Percentiles rank a stretch among this genome's conserved stretches.
Evolutionary conservation across 1,284 basidiomycete species (phyloP).

Genomic region (Marasmius sp.): DNA sequence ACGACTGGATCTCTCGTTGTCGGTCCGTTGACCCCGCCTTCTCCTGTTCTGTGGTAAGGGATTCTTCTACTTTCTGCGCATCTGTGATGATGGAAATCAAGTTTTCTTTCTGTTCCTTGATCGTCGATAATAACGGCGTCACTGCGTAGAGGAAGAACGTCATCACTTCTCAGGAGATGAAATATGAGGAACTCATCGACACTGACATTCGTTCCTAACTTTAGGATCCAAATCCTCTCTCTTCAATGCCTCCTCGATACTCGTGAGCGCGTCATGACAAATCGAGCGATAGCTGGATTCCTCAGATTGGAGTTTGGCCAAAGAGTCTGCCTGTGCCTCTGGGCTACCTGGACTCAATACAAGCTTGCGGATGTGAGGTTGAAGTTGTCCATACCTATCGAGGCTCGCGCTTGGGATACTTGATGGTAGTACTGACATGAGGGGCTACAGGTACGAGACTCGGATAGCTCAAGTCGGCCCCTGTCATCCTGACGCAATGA

Average conservation of each 20-base stretch:
- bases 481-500: no score
- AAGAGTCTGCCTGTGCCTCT: background rate
- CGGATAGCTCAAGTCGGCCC: background rate
- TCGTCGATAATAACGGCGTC: background rate
- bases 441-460: background rate
- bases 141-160: background rate
- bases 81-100: constrained; percentile 4
- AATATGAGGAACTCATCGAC: background rate
- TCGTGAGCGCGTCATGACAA: constrained; percentile 8
- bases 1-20: background rate
- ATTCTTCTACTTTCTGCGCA: constrained; percentile 7
- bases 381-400: background rate
- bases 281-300: constrained; percentile 10
- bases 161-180: background rate
- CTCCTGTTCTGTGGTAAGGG: constrained; percentile 1
- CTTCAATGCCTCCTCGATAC: constrained; percentile 5
- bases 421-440: background rate
- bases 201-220: constrained; percentile 5
- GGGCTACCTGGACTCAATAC: background rate
- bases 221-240: constrained; percentile 1
- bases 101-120: constrained; percentile 8
- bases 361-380: background rate
- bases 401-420: background rate
- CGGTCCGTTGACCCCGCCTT: background rate
- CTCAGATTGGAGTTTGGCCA: constrained; percentile 8